Percentiles rank a stretch among this genome's conserved stretches.
Conservation (phyloP, 1,284 basidiomycete species). For the Naganishia sp. region DNA sequence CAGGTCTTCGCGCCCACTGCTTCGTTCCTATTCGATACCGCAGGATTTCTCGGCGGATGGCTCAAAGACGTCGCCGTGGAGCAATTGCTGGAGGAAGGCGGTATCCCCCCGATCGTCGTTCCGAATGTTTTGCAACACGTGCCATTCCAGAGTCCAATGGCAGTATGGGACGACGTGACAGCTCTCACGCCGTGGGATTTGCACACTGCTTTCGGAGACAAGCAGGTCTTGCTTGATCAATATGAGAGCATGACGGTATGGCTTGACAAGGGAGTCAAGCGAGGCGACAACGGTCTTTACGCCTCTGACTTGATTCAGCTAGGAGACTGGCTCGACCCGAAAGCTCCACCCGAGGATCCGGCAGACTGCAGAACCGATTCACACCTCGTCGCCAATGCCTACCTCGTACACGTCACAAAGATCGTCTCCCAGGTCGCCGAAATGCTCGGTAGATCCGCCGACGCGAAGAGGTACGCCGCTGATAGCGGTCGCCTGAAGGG, state of each 20-base stretch:
- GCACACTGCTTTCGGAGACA: slow-evolving; percentile 38
- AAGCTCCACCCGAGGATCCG: slow-evolving; percentile 40
- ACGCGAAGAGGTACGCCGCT: slow-evolving; percentile 21
- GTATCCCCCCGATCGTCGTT: slow-evolving; percentile 39
- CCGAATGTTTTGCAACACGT: slow-evolving; percentile 37
- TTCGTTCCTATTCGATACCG: slow-evolving; percentile 41
- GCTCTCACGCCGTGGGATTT: slow-evolving; percentile 40
- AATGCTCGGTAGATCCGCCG: slow-evolving; percentile 25
- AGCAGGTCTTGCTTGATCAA: slow-evolving; percentile 35
- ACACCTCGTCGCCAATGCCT: slow-evolving; percentile 39
- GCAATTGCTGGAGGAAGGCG: slow-evolving; percentile 39
- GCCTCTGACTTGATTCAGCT: slow-evolving; percentile 35
- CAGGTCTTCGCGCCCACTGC: slow-evolving; percentile 42
- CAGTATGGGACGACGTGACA: slow-evolving; percentile 41
- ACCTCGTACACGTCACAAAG: slow-evolving; percentile 39
- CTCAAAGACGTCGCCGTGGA: slow-evolving; percentile 42
- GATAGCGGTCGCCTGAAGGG: slow-evolving; percentile 32
- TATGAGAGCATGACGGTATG: slow-evolving; percentile 41
- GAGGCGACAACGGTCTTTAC: slow-evolving; percentile 34
- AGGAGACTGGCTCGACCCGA: slow-evolving; percentile 45
- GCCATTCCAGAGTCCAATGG: slow-evolving; percentile 28
- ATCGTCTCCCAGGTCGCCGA: slow-evolving; percentile 33
- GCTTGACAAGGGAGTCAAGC: slow-evolving; percentile 41
- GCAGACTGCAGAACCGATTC: slow-evolving; percentile 33
- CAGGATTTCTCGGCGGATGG: slow-evolving; percentile 39